Percentiles rank a stretch among this genome's conserved stretches.
phyloP scores from a whole-genome alignment of 768 basidiomycete species.

The Mycena sanguinolenta region DNA sequence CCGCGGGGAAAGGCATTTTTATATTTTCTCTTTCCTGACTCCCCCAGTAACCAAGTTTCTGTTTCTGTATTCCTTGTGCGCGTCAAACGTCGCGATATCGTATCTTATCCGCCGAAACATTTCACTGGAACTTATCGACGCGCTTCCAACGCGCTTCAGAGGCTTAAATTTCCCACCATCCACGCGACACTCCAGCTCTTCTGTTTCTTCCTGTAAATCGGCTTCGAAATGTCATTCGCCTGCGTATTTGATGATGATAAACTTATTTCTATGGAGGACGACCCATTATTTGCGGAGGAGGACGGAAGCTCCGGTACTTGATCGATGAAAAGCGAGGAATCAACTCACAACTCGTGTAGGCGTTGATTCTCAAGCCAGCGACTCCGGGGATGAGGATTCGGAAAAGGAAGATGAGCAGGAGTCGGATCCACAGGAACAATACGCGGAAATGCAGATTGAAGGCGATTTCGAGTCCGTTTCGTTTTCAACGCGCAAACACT shows the following conservation, averaged over 20 bases:
- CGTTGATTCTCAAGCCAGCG: constrained; percentile 29
- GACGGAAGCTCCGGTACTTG: constrained; percentile 26
- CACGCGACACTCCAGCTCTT: not conserved
- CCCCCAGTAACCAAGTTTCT: too few relatives aligned
- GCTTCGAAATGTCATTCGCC: constrained; percentile 6
- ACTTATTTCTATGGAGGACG: constrained; percentile 35
- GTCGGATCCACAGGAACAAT: constrained; percentile 32
- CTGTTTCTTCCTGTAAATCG: too few relatives aligned
- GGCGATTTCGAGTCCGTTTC: constrained; percentile 69
- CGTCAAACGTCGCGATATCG: not conserved
- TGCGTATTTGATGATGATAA: constrained; percentile 7
- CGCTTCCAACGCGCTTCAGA: not conserved
- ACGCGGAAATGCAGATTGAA: constrained; percentile 66
- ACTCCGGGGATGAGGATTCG: constrained; percentile 26
- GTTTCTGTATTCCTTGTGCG: not conserved
- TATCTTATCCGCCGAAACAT: not conserved
- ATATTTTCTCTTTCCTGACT: too few relatives aligned
- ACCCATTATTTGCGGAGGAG: constrained; percentile 9
- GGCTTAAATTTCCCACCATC: not conserved
- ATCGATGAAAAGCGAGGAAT: not conserved
- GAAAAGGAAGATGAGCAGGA: constrained; percentile 22
- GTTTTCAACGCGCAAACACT: not conserved
- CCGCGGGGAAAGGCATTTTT: too few relatives aligned
- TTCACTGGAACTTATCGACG: not conserved
- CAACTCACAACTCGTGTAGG: not conserved